phyloP scores from a whole-genome alignment of 805 yeast genomes.

The Saturnispora sekii region DNA sequence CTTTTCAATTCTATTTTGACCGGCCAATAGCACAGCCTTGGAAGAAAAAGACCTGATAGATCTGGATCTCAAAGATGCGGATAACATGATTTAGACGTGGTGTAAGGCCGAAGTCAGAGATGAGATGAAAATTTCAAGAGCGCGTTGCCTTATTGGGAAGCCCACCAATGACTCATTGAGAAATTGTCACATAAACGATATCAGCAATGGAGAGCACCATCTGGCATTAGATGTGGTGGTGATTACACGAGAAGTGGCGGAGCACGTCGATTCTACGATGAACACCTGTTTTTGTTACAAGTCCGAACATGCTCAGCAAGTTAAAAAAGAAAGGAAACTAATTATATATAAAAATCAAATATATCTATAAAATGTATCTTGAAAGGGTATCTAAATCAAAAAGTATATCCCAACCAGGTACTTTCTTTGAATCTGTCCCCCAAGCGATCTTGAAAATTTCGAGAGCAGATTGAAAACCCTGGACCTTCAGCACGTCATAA shows the following conservation, averaged over 20 bases:
- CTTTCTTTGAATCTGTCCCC: slow-evolving; percentile 7
- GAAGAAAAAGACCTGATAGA: slow-evolving; percentile 1
- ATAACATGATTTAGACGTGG: not conserved
- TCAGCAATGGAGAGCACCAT: too few species aligned
- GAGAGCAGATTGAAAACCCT: slow-evolving; percentile 9
- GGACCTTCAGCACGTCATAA: slow-evolving; percentile 10
- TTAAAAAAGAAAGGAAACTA: not conserved
- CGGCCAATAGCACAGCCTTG: slow-evolving; percentile 21
- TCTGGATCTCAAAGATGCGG: not conserved
- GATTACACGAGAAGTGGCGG: too few species aligned
- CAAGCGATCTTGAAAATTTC: slow-evolving; percentile 13
- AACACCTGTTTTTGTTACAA: too few species aligned
- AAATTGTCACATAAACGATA: not conserved
- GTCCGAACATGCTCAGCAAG: too few species aligned
- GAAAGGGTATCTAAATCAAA: not conserved
- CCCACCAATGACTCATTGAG: slow-evolving; percentile 8
- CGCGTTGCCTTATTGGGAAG: slow-evolving; percentile 9
- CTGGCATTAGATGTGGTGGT: too few species aligned
- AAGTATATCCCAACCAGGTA: slow-evolving; percentile 5
- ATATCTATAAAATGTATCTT: too few species aligned
- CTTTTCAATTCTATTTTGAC: slow-evolving; percentile 90
- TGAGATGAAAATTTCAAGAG: not conserved
- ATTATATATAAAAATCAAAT: not conserved
- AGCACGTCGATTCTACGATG: too few species aligned
- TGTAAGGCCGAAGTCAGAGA: not conserved